Percentiles rank a stretch among this genome's conserved stretches.
Conservation (phyloP, 1,139 yeast species). For the Scheffersomyces insectosa region DNA sequence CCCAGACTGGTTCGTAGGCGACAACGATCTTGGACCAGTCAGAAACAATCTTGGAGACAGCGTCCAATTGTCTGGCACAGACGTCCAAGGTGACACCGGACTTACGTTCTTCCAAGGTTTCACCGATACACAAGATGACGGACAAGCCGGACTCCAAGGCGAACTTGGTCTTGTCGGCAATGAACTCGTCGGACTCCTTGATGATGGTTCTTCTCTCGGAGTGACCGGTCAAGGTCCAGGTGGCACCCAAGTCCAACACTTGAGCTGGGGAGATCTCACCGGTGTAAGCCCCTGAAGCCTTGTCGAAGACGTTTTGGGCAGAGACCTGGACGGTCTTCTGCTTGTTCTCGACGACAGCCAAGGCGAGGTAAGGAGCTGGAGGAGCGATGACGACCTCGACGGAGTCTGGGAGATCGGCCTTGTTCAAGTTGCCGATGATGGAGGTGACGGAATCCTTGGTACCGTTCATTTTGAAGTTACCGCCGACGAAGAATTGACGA, state of each 20-base stretch:
- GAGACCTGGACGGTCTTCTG: constrained; percentile 76
- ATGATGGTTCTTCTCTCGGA: constrained; percentile 97
- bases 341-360: constrained; percentile 68
- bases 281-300: constrained; percentile 94
- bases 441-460: constrained; percentile 79
- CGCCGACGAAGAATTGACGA: constrained; percentile 96
- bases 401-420: constrained; percentile 68
- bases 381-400: constrained; percentile 95
- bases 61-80: constrained; percentile 86
- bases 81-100: constrained; percentile 83
- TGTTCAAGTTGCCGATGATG: constrained; percentile 82
- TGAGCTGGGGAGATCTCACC: constrained; percentile 94
- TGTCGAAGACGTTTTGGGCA: constrained; percentile 88
- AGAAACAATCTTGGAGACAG: constrained; percentile 76
- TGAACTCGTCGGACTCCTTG: constrained; percentile 86
- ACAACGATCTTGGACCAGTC: constrained; percentile 94
- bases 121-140: constrained; percentile 96
- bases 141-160: constrained; percentile 86
- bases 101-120: constrained; percentile 93
- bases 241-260: constrained; percentile 88
- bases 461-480: constrained; percentile 99
- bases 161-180: constrained; percentile 93
- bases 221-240: constrained; percentile 97
- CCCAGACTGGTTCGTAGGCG: constrained; percentile 99
- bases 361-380: constrained; percentile 87